phyloP scores from a whole-genome alignment of 495 filamentous ascomycete genomes.

The Hamigera avellanea region DNA sequence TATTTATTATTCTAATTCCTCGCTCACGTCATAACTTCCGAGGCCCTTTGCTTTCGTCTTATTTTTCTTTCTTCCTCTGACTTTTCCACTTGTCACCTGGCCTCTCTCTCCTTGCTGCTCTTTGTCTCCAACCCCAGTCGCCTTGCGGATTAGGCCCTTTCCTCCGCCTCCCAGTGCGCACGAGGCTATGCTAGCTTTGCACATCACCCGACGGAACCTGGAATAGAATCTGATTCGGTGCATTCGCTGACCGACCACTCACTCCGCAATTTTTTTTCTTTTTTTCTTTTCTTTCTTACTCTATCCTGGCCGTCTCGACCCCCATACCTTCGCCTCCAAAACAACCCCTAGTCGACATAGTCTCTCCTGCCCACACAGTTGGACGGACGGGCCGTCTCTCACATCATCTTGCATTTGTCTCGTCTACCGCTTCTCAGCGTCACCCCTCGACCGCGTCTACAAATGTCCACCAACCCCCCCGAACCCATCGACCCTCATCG shows the following conservation, averaged over 20 bases:
- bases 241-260: slow-evolving; percentile 10
- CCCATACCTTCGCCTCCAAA: too few relatives aligned
- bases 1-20: too few relatives aligned
- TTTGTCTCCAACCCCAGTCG: too few relatives aligned
- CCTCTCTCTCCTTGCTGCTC: too few relatives aligned
- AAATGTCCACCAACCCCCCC: slow-evolving; percentile 40
- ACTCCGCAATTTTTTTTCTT: slow-evolving; percentile 6
- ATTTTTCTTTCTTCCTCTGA: too few relatives aligned
- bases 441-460: slow-evolving; percentile 9
- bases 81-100: too few relatives aligned
- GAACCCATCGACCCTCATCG: slow-evolving; percentile 30
- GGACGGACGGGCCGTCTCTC: slow-evolving; percentile 1
- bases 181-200: slow-evolving; percentile 22
- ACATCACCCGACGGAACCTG: slow-evolving; percentile 21
- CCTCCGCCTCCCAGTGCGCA: slow-evolving; percentile 8
- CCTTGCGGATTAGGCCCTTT: neutral
- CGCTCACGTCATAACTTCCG: too few relatives aligned
- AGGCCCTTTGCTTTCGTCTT: too few relatives aligned
- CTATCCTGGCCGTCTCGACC: too few relatives aligned
- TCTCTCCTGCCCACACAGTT: neutral
- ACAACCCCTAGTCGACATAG: slow-evolving; percentile 4
- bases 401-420: slow-evolving; percentile 19
- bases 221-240: slow-evolving; percentile 15
- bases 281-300: neutral
- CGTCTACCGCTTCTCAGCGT: slow-evolving; percentile 1